Evolutionary conservation across 331 rosid species (phyloP).

Genomic region (Acacia concinna): DNA sequence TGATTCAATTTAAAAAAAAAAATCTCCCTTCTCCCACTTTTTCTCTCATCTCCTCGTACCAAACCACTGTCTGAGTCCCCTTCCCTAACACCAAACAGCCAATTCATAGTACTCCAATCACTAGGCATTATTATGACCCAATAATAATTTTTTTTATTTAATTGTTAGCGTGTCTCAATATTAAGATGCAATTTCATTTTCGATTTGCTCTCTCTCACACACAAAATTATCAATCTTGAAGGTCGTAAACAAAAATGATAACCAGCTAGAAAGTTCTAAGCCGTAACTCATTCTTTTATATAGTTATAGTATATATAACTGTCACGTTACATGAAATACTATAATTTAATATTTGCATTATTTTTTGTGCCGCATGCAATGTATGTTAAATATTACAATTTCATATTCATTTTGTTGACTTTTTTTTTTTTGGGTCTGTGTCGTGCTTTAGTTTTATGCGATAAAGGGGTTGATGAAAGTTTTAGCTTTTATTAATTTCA

Average conservation of each 20-base stretch:
- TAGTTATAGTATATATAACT: background rate
- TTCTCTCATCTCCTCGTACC: too few species aligned
- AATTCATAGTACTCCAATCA: too few species aligned
- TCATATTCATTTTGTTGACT: background rate
- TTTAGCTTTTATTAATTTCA: background rate
- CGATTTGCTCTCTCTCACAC: too few species aligned
- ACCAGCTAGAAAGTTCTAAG: background rate
- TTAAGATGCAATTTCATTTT: too few species aligned
- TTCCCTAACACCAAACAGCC: too few species aligned
- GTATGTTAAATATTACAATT: background rate
- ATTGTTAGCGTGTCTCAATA: too few species aligned
- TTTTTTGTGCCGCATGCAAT: background rate
- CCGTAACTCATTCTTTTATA: background rate
- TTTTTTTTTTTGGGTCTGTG: background rate
- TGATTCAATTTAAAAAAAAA: too few species aligned
- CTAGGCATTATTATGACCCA: too few species aligned
- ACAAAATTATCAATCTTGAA: too few species aligned
- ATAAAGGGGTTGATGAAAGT: background rate
- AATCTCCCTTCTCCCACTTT: too few species aligned
- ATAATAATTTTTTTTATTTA: too few species aligned
- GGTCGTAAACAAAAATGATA: background rate
- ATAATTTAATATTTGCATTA: background rate
- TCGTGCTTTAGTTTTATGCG: background rate
- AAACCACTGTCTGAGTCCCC: too few species aligned
- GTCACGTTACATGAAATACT: background rate